Evolutionary conservation across 352 stramenopile genomes (phyloP).

Genomic region (Phytophthora sansomeana): DNA sequence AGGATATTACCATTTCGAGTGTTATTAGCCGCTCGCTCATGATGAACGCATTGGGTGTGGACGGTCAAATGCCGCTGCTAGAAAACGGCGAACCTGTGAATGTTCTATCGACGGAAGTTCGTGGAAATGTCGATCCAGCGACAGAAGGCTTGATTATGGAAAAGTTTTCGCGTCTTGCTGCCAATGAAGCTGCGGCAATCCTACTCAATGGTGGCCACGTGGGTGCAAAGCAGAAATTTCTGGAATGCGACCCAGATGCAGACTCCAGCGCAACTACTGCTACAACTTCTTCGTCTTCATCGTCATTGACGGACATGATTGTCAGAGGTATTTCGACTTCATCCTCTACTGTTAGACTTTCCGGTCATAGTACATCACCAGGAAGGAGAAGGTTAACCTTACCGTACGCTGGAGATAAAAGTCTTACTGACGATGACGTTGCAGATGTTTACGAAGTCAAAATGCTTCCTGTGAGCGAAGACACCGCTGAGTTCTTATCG

Average conservation of each 20-base stretch:
- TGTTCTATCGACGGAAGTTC: constrained; percentile 41
- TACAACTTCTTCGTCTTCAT: constrained; percentile 26
- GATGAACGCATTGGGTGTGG: constrained; percentile 51
- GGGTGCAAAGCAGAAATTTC: constrained; percentile 40
- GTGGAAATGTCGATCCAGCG: constrained; percentile 42
- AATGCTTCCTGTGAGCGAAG: constrained; percentile 31
- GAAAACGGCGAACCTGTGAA: constrained; percentile 54
- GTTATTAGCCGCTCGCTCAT: constrained; percentile 70
- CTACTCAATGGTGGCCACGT: constrained; percentile 40
- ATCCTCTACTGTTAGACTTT: constrained; percentile 33
- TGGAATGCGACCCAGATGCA: constrained; percentile 48
- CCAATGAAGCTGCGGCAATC: constrained; percentile 54
- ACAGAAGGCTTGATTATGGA: constrained; percentile 70
- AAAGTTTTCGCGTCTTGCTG: constrained; percentile 70
- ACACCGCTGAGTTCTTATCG: constrained; percentile 25
- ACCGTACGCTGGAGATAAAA: constrained; percentile 33
- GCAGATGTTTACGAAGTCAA: constrained; percentile 41
- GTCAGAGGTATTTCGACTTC: constrained; percentile 31
- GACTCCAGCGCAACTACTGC: constrained; percentile 38
- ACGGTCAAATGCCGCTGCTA: constrained; percentile 45
- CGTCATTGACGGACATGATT: constrained; percentile 36
- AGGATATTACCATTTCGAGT: constrained; percentile 83
- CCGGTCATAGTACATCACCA: constrained; percentile 13
- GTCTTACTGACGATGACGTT: constrained; percentile 32
- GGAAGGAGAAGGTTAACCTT: constrained; percentile 28